These are phyloP conservation scores for Nemania diffusa DNA, from an alignment of 2,329 filamentous ascomycete genomes.

Conservation along the genomic window DNA sequence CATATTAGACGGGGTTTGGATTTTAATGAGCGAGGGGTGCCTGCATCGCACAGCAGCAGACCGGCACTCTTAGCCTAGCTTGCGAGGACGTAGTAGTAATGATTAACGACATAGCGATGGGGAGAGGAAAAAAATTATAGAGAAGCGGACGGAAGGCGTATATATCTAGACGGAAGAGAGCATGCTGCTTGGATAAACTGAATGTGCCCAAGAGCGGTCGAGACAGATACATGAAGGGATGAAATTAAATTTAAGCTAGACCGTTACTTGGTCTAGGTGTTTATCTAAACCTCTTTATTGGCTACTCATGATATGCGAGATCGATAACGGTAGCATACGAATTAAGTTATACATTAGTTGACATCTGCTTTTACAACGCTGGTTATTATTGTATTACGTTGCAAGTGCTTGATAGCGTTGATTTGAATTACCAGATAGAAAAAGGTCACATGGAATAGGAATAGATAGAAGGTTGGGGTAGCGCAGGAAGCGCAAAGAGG, in stretches of 20 bases:
- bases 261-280: too few species aligned
- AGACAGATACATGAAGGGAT: conserved; percentile 14
- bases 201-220: neutral
- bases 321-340: neutral
- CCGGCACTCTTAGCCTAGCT: neutral
- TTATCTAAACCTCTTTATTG: neutral
- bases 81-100: neutral
- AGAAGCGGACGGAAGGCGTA: neutral
- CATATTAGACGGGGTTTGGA: neutral
- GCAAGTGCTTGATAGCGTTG: neutral
- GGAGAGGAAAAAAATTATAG: conserved; percentile 1
- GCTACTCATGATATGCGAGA: neutral
- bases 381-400: neutral
- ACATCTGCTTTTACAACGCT: neutral
- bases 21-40: neutral
- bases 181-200: conserved; percentile 1
- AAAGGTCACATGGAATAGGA: neutral
- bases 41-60: neutral
- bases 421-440: conserved; percentile 6
- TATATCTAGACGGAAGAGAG: neutral
- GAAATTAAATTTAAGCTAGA: neutral
- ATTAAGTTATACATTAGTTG: neutral
- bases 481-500: neutral
- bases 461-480: neutral
- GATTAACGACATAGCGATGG: conserved; percentile 26